phyloP scores from a whole-genome alignment of 2,329 filamentous ascomycete species.

The Scytalidium lignicola region DNA sequence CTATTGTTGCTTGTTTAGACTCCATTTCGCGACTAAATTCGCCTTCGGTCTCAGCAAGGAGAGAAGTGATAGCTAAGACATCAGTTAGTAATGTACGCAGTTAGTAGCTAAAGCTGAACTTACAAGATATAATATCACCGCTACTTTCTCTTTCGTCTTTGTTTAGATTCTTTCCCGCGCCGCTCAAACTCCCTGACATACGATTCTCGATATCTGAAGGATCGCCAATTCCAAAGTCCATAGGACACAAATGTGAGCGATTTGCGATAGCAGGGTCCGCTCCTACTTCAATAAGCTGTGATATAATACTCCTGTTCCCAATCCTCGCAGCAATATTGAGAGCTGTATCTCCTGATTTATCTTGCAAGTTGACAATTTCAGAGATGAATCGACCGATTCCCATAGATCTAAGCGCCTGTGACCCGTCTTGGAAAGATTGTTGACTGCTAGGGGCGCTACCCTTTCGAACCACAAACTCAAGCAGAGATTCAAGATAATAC shows the following conservation, averaged over 20 bases:
- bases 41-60: conserved; percentile 72
- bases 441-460: conserved; percentile 59
- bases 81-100: conserved; percentile 30
- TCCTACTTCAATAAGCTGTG: conserved; percentile 91
- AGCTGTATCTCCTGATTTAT: conserved; percentile 91
- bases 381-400: conserved; percentile 90
- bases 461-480: conserved; percentile 91
- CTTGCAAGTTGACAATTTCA: conserved; percentile 93
- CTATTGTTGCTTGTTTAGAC: conserved; percentile 77
- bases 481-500: conserved; percentile 89
- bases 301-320: conserved; percentile 89
- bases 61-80: conserved; percentile 67
- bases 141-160: conserved; percentile 65
- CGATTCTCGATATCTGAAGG: conserved; percentile 43
- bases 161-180: conserved; percentile 40
- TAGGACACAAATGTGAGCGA: conserved; percentile 76
- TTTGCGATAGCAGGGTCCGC: conserved; percentile 92
- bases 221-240: conserved; percentile 90
- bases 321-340: conserved; percentile 91
- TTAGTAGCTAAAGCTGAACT: conserved; percentile 33
- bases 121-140: conserved; percentile 74
- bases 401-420: conserved; percentile 42
- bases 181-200: conserved; percentile 34
- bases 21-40: conserved; percentile 78
- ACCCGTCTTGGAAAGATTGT: conserved; percentile 25